Evolutionary conservation across 2,329 filamentous ascomycete species (phyloP).

Genomic region (Cytospora leucostoma): DNA sequence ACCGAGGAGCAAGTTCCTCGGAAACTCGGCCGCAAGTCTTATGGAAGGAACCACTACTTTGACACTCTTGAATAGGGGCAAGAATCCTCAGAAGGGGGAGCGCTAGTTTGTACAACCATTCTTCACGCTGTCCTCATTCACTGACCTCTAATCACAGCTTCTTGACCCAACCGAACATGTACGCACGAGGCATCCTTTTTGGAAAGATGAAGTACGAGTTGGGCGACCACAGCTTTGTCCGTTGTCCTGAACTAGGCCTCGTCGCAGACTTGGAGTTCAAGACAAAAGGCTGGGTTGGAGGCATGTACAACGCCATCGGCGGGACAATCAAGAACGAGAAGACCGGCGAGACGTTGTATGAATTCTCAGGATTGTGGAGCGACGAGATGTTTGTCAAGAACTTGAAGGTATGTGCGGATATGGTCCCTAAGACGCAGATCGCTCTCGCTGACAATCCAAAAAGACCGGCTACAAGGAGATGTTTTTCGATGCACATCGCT

Average conservation of each 20-base stretch:
- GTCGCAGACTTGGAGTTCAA: conserved; percentile 96
- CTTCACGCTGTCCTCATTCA: not conserved
- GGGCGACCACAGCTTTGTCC: conserved; percentile 90
- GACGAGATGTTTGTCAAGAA: conserved; percentile 94
- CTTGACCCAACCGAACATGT: conserved; percentile 98
- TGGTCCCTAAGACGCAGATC: not conserved
- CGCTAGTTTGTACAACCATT: conserved; percentile 69
- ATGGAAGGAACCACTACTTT: conserved; percentile 97
- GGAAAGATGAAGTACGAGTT: conserved; percentile 99
- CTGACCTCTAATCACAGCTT: conserved; percentile 57
- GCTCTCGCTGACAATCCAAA: conserved; percentile 23
- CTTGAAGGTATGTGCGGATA: conserved; percentile 58
- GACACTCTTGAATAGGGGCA: conserved; percentile 75
- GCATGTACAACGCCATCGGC: conserved; percentile 94
- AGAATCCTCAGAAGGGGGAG: conserved; percentile 68
- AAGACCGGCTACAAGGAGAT: conserved; percentile 87
- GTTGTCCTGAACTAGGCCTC: conserved; percentile 84
- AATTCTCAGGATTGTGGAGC: conserved; percentile 90
- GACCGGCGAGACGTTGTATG: conserved; percentile 84
- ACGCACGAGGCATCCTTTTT: conserved; percentile 92
- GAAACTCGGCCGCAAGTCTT: conserved; percentile 94
- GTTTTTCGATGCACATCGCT: conserved; percentile 81
- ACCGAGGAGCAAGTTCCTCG: conserved; percentile 90
- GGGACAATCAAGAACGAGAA: conserved; percentile 86
- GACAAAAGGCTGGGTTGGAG: conserved; percentile 95